Evolutionary conservation across 352 stramenopile species (phyloP), one percentile per base, ranked within the genome.

Genomic region (Globisporangium yorkense): DNA sequence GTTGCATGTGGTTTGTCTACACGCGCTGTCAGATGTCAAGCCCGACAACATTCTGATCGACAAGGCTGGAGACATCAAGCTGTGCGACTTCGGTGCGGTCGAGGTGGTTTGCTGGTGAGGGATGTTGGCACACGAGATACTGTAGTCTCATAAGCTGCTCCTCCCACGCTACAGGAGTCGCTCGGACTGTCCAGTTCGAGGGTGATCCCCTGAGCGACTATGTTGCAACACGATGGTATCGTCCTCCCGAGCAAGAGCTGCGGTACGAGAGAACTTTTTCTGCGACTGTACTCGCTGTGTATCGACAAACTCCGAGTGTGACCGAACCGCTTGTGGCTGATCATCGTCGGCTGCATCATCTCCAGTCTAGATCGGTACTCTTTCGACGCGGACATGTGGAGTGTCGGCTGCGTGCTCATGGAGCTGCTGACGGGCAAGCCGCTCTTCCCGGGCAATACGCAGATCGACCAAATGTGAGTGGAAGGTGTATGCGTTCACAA

Each of bases 41-140:
- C 79, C 81, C 0, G 84, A 93, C 51, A 93, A 91, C 51, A 89
- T 93, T 27, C 66, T 91, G 10, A 82, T 93, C 20, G 81, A 93
- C 59, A 71, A 88, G 59, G 64, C 70, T 18, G 72, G 77, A 5
- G 71, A 88, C 37, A 86, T 93, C 46, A 84, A 85, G 45, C 60
- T 93, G 2, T 93, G 84, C 33, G 84, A 91, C 51, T 93, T 93
- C 62, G 84, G 83, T 79, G 59, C 48, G 48, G 59, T 21, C 16
- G 33, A 40, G 4, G 15, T 33, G 16, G 29, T 21, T 45, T 37
- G 33, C 9, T 37, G 33, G 5, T 37, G 33, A 10, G 33, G 5
- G 33, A 37, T 10, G 33, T 37, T 37, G 33, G 6, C 24, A 33
- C 7, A 27, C 2, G 41, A 51, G 49, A 27, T 27, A 27, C 24